phyloP scores from a whole-genome alignment of 805 yeast genomes.

The Cyberlindnera xishuangbannaensis region DNA sequence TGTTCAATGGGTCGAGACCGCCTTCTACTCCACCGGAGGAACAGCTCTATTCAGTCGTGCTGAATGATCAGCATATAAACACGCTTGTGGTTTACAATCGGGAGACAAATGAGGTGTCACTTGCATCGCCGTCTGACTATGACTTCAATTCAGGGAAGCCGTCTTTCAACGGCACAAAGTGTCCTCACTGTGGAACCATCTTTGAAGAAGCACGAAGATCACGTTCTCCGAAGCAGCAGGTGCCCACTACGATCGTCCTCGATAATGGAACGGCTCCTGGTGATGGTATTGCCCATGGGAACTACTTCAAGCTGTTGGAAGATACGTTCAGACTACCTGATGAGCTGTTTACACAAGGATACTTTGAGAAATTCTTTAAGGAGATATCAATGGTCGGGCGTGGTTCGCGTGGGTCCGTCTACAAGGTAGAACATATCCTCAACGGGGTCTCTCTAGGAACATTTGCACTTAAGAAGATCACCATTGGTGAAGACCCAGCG shows the following conservation, averaged over 20 bases:
- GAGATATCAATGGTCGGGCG: constrained; percentile 59
- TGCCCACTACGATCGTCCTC: too few relatives aligned
- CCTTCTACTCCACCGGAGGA: too few relatives aligned
- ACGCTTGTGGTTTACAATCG: constrained; percentile 13
- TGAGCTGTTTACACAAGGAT: constrained; percentile 73
- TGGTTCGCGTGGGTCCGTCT: constrained; percentile 83
- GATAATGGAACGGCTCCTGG: too few relatives aligned
- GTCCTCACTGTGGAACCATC: constrained; percentile 16
- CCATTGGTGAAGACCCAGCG: constrained; percentile 71
- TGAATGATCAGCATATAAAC: constrained; percentile 11
- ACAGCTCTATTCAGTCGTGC: constrained; percentile 14
- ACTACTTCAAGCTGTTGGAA: constrained; percentile 21
- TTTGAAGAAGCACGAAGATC: too few relatives aligned
- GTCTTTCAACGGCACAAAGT: too few relatives aligned
- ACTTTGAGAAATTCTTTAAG: constrained; percentile 66
- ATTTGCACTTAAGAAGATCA: constrained; percentile 80
- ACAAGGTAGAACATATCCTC: constrained; percentile 75
- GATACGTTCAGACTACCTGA: constrained; percentile 32
- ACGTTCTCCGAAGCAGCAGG: too few relatives aligned
- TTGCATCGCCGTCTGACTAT: constrained; percentile 4
- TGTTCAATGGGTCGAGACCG: too few relatives aligned
- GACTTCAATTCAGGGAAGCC: too few relatives aligned
- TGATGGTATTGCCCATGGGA: too few relatives aligned
- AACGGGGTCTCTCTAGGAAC: constrained; percentile 67
- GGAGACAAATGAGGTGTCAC: constrained; percentile 14